Base-by-base conservation (phyloP, 2,329 filamentous ascomycete species). In the Talaromyces sp. region DNA sequence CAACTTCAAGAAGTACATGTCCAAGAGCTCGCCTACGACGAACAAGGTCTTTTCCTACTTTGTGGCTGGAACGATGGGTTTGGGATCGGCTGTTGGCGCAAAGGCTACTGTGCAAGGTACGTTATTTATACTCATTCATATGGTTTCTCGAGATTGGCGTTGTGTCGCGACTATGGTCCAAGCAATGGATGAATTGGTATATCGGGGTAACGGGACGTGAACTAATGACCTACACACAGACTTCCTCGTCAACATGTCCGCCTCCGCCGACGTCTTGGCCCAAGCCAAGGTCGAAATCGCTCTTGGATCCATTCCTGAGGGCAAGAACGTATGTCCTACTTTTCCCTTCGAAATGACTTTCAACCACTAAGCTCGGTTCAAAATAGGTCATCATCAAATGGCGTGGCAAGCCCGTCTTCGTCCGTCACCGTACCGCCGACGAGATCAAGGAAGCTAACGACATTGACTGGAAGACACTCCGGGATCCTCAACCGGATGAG, bases 271-370 rank as follows among this genome's bases (percentile, higher is more conserved):
- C 73, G 91, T 99, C 73, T 80, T 99, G 80, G 94, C 95, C 75
- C 95, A 97, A 87, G 94, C 94, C 78, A 99, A 99, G 88, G 94
- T 99, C 69, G 94, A 99, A 82, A 89, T 99, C 69, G 91, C 96
- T 77, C 88, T 99, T 66, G 82, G 82, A 70, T 77, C 90, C 64
- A 97, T 99, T 70, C 94, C 94, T 63, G 93, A 97, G 83, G 94
- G 94, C 84, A 99, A 97, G 89, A 99, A 99, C 82, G 94, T 92
- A 81, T 76, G 88, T 82, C 56, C 8, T 9, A n/a, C 9, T 11
- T 13, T 39, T 13, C n/a, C 9, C 19, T 39, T 17, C 11, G 31
- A 3, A 21, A 28, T 22, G 5, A 9, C 13, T 25, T 10, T 25
- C 33, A 37, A 4, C 2, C 4, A 17, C 48, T 52, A 52, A 52